Evolutionary conservation across 768 basidiomycete species (phyloP), one percentile per base, ranked within the genome.

Genomic region (Rhodosporidiobolus odoratus): DNA sequence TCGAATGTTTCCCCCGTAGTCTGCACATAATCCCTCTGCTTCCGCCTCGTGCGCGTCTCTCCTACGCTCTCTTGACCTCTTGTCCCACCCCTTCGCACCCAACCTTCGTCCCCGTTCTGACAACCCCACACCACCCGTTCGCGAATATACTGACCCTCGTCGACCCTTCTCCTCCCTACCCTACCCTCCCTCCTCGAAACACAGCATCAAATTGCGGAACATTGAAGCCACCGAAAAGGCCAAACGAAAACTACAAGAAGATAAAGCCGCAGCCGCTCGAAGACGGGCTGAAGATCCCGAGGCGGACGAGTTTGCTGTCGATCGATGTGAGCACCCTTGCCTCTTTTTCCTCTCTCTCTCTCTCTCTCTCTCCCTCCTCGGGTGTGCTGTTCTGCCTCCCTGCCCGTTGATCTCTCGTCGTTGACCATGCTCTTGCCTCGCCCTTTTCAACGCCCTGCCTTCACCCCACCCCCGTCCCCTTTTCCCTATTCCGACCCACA

Each of bases 171-270:
- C 16, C 3, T 1, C 27, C 30, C 15, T 7, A 12, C 21, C 12
- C 48, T 16, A 35, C 1, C 17, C n/a, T n/a, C n/a, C n/a, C n/a
- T n/a, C n/a, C n/a, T n/a, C n/a, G n/a, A n/a, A n/a, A n/a, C 32
- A 30, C 62, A 98, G 94, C 73, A 84, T 88, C 25, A 88, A 94
- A 25, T 82, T 99, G 65, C 88, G 89, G 81, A 99, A 97, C 78
- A 99, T 99, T 64, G 93, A 96, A 78, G 92, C 93, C 60, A 99
- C 95, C 0, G 96, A 98, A 79, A 95, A 91, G 75, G 95, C 95
- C 1, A 98, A 97, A 80, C 85, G 92, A 1, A 83, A 85, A 17
- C 89, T 93, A 32, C 87, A 86, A 2, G 91, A 92, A 73, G 21
- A 65, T n/a, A 21, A 58, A 57, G n/a, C 48, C 21, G 48, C 15